phyloP scores from a whole-genome alignment of 2,329 filamentous ascomycete genomes.

The Aurifilum marmelostoma region DNA sequence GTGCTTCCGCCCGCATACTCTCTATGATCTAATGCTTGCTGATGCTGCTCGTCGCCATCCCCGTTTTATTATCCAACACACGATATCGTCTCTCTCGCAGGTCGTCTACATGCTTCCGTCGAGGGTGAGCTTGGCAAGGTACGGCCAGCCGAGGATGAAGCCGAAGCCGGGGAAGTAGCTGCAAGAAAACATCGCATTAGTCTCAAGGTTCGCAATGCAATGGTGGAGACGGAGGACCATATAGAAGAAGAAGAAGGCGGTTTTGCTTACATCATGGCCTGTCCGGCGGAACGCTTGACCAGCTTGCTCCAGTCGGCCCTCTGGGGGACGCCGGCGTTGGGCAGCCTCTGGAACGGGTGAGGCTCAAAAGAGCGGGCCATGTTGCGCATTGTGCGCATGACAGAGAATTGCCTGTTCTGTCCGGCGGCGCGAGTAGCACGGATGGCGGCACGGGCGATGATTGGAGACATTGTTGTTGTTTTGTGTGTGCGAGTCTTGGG shows the following conservation, averaged over 20 bases:
- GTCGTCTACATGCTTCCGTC: slow-evolving; percentile 35
- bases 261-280: slow-evolving; percentile 41
- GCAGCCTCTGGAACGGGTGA: slow-evolving; percentile 43
- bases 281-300: slow-evolving; percentile 37
- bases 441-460: slow-evolving; percentile 40
- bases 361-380: slow-evolving; percentile 44
- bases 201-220: background rate
- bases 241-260: background rate
- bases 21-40: background rate
- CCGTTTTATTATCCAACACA: background rate
- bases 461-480: slow-evolving; percentile 38
- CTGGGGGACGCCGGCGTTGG: slow-evolving; percentile 35
- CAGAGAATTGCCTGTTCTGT: slow-evolving; percentile 40
- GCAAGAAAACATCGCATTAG: slow-evolving; percentile 2
- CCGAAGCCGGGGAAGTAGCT: slow-evolving; percentile 43
- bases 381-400: slow-evolving; percentile 41
- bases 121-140: slow-evolving; percentile 31
- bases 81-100: slow-evolving; percentile 28
- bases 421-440: slow-evolving; percentile 35
- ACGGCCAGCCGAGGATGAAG: slow-evolving; percentile 45
- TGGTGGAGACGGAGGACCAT: too few relatives aligned
- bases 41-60: background rate
- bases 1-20: slow-evolving; percentile 8
- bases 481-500: slow-evolving; percentile 10
- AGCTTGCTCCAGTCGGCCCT: slow-evolving; percentile 44